A percentile compares a stretch with the other conserved stretches of the same genome.
Conservation (phyloP, 257 asterid genomes). For the Fraxinus pennsylvanica region DNA sequence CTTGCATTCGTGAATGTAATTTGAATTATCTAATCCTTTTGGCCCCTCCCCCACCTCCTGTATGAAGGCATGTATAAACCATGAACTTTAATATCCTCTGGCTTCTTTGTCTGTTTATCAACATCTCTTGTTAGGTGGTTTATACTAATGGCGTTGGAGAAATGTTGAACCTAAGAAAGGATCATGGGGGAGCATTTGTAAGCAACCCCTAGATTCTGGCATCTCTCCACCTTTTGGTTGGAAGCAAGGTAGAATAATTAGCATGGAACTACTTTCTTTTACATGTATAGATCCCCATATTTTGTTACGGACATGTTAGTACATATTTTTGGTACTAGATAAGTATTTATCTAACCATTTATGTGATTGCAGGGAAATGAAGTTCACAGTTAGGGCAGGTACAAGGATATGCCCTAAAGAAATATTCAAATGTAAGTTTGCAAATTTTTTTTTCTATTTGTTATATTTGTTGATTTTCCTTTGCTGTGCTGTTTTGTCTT, state of each 20-base stretch:
- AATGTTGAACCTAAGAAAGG: too few relatives aligned
- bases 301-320: not conserved
- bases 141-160: slow-evolving; percentile 45
- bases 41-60: not conserved
- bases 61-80: not conserved
- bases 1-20: not conserved
- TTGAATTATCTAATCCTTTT: not conserved
- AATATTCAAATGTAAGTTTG: slow-evolving; percentile 76
- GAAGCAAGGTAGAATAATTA: not conserved
- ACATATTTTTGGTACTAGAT: not conserved
- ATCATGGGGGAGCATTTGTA: slow-evolving; percentile 34
- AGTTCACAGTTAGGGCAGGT: slow-evolving; percentile 59
- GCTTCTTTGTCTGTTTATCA: not conserved
- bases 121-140: slow-evolving; percentile 33
- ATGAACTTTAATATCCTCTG: not conserved
- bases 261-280: not conserved
- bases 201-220: not conserved
- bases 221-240: too few relatives aligned
- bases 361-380: not conserved
- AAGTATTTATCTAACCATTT: slow-evolving; percentile 20
- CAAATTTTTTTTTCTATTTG: slow-evolving; percentile 21
- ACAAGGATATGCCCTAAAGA: slow-evolving; percentile 58
- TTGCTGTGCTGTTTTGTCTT: slow-evolving; percentile 9
- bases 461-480: not conserved
- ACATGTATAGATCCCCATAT: not conserved